phyloP scores from a whole-genome alignment of 2,329 filamentous ascomycete species.

The Ceratocystis destructans region DNA sequence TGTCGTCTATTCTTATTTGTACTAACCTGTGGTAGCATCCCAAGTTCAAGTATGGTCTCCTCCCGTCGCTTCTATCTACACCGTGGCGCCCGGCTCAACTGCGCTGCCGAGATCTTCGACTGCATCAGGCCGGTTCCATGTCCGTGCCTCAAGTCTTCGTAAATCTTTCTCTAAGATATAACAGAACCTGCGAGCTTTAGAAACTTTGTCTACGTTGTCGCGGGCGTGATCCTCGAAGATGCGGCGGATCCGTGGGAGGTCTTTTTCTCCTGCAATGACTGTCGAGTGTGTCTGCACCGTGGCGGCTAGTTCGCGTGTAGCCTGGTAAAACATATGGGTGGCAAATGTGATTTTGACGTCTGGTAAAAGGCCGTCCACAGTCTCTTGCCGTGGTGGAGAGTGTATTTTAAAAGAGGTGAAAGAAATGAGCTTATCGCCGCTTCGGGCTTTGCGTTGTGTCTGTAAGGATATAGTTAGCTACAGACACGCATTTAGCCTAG shows the following conservation, averaged over 20 bases:
- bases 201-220: conserved; percentile 3
- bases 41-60: neutral
- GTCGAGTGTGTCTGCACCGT: conserved; percentile 10
- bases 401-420: conserved; percentile 13
- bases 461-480: neutral
- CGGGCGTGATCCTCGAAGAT: neutral
- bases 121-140: conserved; percentile 60
- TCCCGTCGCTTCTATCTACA: neutral
- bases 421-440: conserved; percentile 13
- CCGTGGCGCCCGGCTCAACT: neutral
- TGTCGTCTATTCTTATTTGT: neutral
- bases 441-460: conserved; percentile 5
- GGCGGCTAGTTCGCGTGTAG: conserved; percentile 14
- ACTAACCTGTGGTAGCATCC: neutral
- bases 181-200: conserved; percentile 18
- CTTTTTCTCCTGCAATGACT: neutral
- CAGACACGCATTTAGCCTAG: neutral
- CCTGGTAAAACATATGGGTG: conserved; percentile 13
- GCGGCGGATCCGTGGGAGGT: neutral
- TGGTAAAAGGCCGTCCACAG: neutral
- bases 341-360: conserved; percentile 8
- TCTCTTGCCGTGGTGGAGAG: neutral
- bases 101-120: conserved; percentile 50
- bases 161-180: conserved; percentile 41
- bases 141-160: conserved; percentile 49